Evolutionary conservation across 139 green algal genomes (phyloP).

Genomic region (Pseudopediastrum boryanum): DNA sequence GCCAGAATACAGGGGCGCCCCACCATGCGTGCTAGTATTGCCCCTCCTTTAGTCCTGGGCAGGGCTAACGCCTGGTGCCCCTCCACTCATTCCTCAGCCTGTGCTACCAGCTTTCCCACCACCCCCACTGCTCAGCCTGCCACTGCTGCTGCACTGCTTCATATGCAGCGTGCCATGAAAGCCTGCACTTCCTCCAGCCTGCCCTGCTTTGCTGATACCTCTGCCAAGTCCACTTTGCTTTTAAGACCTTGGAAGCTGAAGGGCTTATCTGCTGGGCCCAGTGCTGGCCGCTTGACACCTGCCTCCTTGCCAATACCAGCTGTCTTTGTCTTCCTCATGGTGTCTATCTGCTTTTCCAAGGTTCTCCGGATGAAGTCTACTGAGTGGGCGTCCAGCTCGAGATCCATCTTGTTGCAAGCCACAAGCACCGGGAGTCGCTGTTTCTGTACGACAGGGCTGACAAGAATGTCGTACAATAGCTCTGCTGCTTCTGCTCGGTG

Average conservation of each 20-base stretch:
- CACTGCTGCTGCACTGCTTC: background rate
- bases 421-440: conserved; percentile 83
- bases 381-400: conserved; percentile 82
- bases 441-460: conserved; percentile 48
- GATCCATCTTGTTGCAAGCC: conserved; percentile 93
- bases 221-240: conserved; percentile 18
- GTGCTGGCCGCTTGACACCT: conserved; percentile 2
- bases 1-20: no score
- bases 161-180: conserved; percentile 28
- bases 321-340: conserved; percentile 72
- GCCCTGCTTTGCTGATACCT: conserved; percentile 19
- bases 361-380: conserved; percentile 88
- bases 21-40: no score
- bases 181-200: conserved; percentile 23
- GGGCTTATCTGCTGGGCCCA: conserved; percentile 22
- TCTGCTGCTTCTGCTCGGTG: conserved; percentile 57
- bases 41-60: no score
- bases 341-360: conserved; percentile 88
- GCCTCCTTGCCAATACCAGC: conserved; percentile 42
- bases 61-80: no score
- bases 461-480: conserved; percentile 59
- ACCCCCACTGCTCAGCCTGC: no score
- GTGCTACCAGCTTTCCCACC: no score
- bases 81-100: no score
- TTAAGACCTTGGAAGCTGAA: conserved; percentile 28